Percentiles rank a stretch among this genome's conserved stretches.
phyloP scores from a whole-genome alignment of 805 yeast species.

The Wickerhamiella bombiphila region DNA sequence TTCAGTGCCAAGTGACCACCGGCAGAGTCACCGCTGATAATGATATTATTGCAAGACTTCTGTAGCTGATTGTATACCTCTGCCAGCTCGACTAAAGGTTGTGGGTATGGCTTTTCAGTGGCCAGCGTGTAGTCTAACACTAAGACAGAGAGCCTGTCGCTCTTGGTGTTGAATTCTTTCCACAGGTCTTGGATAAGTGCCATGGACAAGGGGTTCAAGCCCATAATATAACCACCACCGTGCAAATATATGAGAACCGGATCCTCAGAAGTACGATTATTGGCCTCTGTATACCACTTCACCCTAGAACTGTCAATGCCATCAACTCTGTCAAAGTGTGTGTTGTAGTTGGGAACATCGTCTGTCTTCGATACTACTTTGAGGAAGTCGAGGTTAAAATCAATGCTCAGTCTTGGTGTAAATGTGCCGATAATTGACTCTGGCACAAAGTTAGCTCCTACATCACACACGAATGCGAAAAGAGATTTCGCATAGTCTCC shows the following conservation, averaged over 20 bases:
- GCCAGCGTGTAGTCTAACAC: conserved; percentile 20
- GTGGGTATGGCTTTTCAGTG: conserved; percentile 15
- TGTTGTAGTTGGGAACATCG: conserved; percentile 6
- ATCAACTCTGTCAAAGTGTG: conserved; percentile 1
- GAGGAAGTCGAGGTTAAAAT: too few relatives aligned
- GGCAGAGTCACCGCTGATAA: conserved; percentile 22
- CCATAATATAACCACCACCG: conserved; percentile 18
- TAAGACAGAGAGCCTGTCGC: conserved; percentile 15
- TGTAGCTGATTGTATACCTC: conserved; percentile 13
- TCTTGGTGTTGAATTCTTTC: conserved; percentile 2
- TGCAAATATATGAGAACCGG: conserved; percentile 17
- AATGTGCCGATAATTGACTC: too few relatives aligned
- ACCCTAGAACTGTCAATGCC: conserved; percentile 2
- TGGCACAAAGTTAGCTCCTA: too few relatives aligned
- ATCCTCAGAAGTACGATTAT: conserved; percentile 11
- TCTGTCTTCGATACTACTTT: too few relatives aligned
- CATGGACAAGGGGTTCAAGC: conserved; percentile 5
- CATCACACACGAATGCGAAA: too few relatives aligned
- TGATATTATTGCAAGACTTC: conserved; percentile 12
- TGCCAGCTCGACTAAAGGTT: conserved; percentile 18
- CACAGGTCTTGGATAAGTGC: conserved; percentile 4
- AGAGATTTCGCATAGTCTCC: too few relatives aligned
- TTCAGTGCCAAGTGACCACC: conserved; percentile 20
- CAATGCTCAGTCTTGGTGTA: too few relatives aligned
- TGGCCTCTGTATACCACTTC: conserved; percentile 14